Percentiles rank a stretch among this genome's conserved stretches.
phyloP scores from a whole-genome alignment of 2,329 filamentous ascomycete species.

The Metarhizium humberi region DNA sequence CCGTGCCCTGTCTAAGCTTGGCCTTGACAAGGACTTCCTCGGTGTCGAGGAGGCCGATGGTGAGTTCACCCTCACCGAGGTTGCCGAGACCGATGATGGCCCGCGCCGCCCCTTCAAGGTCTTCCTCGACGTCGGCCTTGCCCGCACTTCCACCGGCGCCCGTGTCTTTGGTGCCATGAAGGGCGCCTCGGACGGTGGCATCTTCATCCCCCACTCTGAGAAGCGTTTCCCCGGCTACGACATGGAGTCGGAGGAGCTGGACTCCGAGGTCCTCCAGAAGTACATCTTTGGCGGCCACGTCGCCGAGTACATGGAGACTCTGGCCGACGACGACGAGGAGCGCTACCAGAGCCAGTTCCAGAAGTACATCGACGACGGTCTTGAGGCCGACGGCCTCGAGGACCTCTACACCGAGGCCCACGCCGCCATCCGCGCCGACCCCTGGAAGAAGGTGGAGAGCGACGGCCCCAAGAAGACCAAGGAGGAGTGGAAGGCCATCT shows the following conservation, averaged over 20 bases:
- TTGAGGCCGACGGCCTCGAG: constrained; percentile 95
- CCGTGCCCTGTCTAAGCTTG: constrained; percentile 94
- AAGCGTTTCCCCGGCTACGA: constrained; percentile 99
- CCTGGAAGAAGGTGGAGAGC: constrained; percentile 81
- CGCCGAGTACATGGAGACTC: constrained; percentile 99
- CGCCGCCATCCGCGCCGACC: constrained; percentile 93
- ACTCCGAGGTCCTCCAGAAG: constrained; percentile 92
- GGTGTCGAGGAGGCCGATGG: constrained; percentile 97
- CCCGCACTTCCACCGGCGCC: constrained; percentile 94
- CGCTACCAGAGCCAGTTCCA: constrained; percentile 97
- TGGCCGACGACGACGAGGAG: constrained; percentile 99
- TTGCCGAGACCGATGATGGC: constrained; percentile 79
- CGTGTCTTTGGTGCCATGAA: constrained; percentile 99
- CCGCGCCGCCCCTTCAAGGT: constrained; percentile 99
- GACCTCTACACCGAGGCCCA: constrained; percentile 93
- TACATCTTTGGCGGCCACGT: constrained; percentile 99
- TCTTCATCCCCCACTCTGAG: constrained; percentile 96
- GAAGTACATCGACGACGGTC: constrained; percentile 93
- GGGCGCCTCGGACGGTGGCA: constrained; percentile 96
- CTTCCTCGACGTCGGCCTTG: constrained; percentile 95
- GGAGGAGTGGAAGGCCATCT: constrained; percentile 94
- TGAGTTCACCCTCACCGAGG: constrained; percentile 94
- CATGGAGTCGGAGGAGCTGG: constrained; percentile 95
- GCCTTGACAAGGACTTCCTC: constrained; percentile 82
- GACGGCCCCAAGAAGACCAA: constrained; percentile 86